Evolutionary conservation across 208 protist genomes (phyloP).

Genomic region (Leishmania tarentolae): DNA sequence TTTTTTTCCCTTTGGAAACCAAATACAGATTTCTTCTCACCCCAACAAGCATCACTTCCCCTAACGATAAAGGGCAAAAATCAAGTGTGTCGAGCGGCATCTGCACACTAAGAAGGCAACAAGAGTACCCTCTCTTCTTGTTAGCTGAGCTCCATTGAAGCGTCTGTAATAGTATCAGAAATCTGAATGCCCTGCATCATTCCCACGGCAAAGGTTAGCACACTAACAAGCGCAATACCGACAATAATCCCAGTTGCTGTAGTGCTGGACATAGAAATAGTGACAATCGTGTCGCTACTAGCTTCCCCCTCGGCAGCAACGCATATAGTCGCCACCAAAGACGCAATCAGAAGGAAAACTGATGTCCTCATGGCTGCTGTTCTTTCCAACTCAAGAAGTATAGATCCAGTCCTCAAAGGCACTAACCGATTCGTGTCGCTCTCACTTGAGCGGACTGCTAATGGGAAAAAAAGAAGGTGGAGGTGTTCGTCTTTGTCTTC

Average conservation of each 20-base stretch:
- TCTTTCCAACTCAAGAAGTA: background rate
- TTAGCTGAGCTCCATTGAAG: slow-evolving; percentile 23
- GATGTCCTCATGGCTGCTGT: slow-evolving; percentile 2
- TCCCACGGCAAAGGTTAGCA: slow-evolving; percentile 65
- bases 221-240: slow-evolving; percentile 52
- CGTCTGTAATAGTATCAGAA: slow-evolving; percentile 50
- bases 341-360: slow-evolving; percentile 13
- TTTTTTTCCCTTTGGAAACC: background rate
- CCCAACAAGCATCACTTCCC: background rate
- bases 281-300: slow-evolving; percentile 24
- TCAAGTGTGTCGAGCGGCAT: background rate
- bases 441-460: background rate
- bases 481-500: background rate
- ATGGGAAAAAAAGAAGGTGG: background rate
- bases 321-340: slow-evolving; percentile 19
- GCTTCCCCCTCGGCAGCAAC: slow-evolving; percentile 10
- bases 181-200: slow-evolving; percentile 85
- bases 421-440: background rate
- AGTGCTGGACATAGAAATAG: slow-evolving; percentile 73
- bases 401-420: background rate
- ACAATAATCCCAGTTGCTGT: slow-evolving; percentile 65
- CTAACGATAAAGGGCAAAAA: slow-evolving; percentile 2
- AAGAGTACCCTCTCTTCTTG: background rate
- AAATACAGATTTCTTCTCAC: background rate
- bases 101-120: background rate